A percentile compares a stretch with the other conserved stretches of the same genome.
These are phyloP conservation scores for Melampsora larici-populina DNA, from an alignment of 1,284 basidiomycete genomes.

Conservation along the genomic window DNA sequence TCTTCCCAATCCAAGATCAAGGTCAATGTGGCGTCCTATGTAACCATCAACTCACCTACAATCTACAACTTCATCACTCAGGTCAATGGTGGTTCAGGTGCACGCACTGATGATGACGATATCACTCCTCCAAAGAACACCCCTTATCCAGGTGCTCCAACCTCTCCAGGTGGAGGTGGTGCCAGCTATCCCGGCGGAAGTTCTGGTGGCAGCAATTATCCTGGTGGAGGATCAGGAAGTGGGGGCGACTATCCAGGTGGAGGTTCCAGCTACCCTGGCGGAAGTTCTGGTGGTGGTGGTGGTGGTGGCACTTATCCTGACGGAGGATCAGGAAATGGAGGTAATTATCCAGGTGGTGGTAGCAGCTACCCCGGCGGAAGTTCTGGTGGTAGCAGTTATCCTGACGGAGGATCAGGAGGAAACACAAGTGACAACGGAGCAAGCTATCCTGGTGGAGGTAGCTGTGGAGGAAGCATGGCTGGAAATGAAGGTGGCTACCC, in stretches of 20 bases:
- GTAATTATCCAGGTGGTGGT: neutral
- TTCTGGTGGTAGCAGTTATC: no score
- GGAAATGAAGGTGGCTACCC: no score
- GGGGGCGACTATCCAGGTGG: no score
- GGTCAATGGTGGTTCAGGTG: slow-evolving; percentile 36
- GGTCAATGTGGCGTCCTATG: slow-evolving; percentile 22
- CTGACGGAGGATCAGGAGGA: no score
- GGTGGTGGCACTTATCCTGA: no score
- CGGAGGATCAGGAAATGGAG: no score
- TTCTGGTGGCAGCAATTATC: no score
- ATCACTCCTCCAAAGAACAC: neutral
- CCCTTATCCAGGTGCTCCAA: neutral
- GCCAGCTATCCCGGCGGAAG: neutral
- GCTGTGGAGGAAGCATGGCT: no score
- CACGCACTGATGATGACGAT: neutral
- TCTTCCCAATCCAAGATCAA: slow-evolving; percentile 10
- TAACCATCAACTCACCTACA: slow-evolving; percentile 13
- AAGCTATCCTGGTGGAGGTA: no score
- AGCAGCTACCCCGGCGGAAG: neutral
- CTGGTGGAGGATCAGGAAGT: no score
- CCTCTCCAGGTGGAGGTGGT: neutral
- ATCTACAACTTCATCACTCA: slow-evolving; percentile 29
- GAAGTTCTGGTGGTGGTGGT: no score
- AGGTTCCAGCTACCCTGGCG: neutral
- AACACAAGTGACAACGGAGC: no score